Evolutionary conservation across 2,329 filamentous ascomycete species (phyloP), one percentile per base, ranked within the genome.

Genomic region (Fusarium citri): DNA sequence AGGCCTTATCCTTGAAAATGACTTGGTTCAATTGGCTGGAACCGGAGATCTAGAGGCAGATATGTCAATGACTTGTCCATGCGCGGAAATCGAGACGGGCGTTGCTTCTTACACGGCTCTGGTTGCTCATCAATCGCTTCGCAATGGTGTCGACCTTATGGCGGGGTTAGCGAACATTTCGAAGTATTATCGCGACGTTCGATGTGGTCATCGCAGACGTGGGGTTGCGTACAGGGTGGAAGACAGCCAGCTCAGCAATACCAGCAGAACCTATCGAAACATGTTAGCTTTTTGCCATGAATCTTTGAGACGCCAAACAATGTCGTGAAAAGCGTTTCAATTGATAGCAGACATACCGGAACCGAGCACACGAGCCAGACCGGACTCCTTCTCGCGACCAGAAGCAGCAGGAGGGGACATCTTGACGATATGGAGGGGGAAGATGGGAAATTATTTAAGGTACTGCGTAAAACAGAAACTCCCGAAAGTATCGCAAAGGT

Each of bases 101-200:
- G 74, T 80, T 92, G 51, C 88, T 83, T 86, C 93, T 78, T 80
- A 82, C 80, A 71, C 78, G 78, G 68, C 89, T 89, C 81, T 97
- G 92, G 83, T 99, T 98, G 89, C 94, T 98, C 96, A 99, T 99
- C 83, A 99, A 89, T 74, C 96, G 93, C 87, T 99, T 99, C 70
- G 96, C 95, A 77, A 97, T 98, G 53, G 96, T 99, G 83, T 99
- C 96, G 80, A 99, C 93, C 92, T 95, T 67, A 31, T 25, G 49
- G 48, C 25, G 53, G 51, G 45, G 68, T 75, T 66, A 75, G 73
- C 61, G 62, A 47, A 45, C 43, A 63, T 50, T 42, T 66, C 68
- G 48, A 40, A 47, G 16, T 56, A 48, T 48, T 30, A 42, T 46
- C 40, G 26, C 50, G 34, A 57, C 50, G 42, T 46, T 62, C 42